Percentiles rank a stretch among this genome's conserved stretches.
Conservation (phyloP, 2,329 filamentous ascomycete genomes). For the Nothopassalora personata region DNA sequence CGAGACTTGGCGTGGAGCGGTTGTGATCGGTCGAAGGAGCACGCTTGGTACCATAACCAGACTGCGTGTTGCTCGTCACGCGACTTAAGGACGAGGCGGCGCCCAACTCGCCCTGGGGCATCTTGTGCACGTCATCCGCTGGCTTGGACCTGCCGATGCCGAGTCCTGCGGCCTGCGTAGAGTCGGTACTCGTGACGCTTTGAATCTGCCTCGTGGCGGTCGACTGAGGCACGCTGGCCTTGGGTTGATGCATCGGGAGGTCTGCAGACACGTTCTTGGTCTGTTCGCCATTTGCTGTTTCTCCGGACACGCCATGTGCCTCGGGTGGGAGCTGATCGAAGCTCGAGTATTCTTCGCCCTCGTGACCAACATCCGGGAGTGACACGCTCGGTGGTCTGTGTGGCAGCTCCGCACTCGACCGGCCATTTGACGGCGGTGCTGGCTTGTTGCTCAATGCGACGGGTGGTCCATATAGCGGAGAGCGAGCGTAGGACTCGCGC, state of each 20-base stretch:
- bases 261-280: conserved; percentile 70
- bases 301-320: conserved; percentile 28
- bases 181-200: conserved; percentile 84
- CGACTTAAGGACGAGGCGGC: conserved; percentile 21
- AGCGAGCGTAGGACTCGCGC: conserved; percentile 74
- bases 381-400: conserved; percentile 66
- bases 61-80: conserved; percentile 22
- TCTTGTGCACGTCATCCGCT: conserved; percentile 44
- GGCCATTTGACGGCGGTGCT: conserved; percentile 32
- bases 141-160: conserved; percentile 64
- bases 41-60: conserved; percentile 13
- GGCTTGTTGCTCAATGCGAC: conserved; percentile 35
- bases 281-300: conserved; percentile 30
- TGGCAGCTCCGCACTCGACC: conserved; percentile 45
- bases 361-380: conserved; percentile 74
- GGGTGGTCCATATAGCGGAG: conserved; percentile 72
- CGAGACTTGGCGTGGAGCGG: conserved; percentile 44
- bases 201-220: conserved; percentile 81
- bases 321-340: conserved; percentile 41
- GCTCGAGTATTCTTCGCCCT: conserved; percentile 81
- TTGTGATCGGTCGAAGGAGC: conserved; percentile 38
- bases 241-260: conserved; percentile 81
- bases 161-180: conserved; percentile 73
- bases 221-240: conserved; percentile 72
- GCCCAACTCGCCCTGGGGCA: conserved; percentile 20